Evolutionary conservation across 2,329 filamentous ascomycete species (phyloP).

Genomic region (Colletotrichum somersetense): DNA sequence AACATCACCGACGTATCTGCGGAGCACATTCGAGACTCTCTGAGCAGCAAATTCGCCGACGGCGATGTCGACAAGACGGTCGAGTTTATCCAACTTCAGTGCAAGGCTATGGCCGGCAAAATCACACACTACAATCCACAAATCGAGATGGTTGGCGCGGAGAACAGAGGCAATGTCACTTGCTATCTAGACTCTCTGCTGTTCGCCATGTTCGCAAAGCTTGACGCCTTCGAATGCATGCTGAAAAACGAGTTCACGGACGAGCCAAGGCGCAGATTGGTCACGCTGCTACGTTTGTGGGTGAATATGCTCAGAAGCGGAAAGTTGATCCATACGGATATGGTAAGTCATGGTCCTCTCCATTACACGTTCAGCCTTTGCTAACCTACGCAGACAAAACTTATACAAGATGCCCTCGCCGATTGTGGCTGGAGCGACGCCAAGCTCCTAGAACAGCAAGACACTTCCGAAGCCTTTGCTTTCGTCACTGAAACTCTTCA

Average conservation of each 20-base stretch:
- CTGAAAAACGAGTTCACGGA: constrained; percentile 84
- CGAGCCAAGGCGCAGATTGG: constrained; percentile 77
- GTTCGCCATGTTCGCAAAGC: constrained; percentile 94
- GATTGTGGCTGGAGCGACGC: constrained; percentile 93
- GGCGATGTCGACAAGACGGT: constrained; percentile 81
- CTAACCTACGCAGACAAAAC: constrained; percentile 72
- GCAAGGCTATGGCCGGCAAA: constrained; percentile 84
- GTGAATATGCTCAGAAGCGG: constrained; percentile 92
- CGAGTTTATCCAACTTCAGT: constrained; percentile 81
- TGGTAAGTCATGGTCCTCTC: constrained; percentile 67
- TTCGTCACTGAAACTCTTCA: constrained; percentile 94
- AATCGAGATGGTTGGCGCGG: constrained; percentile 82
- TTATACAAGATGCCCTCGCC: constrained; percentile 84
- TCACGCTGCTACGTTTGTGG: constrained; percentile 86
- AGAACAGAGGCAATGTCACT: constrained; percentile 88
- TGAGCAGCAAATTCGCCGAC: constrained; percentile 72
- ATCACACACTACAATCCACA: constrained; percentile 80
- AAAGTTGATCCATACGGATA: constrained; percentile 84
- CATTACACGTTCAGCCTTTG: not conserved
- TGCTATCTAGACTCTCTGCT: constrained; percentile 93
- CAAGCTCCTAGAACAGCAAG: constrained; percentile 83
- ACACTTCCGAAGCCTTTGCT: constrained; percentile 94
- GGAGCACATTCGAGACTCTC: constrained; percentile 70
- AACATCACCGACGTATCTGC: constrained; percentile 62
- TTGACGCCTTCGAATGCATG: constrained; percentile 94